Evolutionary conservation across 2,329 filamentous ascomycete genomes (phyloP), one percentile per base, ranked within the genome.

Genomic region (Botryosphaeria agaves): DNA sequence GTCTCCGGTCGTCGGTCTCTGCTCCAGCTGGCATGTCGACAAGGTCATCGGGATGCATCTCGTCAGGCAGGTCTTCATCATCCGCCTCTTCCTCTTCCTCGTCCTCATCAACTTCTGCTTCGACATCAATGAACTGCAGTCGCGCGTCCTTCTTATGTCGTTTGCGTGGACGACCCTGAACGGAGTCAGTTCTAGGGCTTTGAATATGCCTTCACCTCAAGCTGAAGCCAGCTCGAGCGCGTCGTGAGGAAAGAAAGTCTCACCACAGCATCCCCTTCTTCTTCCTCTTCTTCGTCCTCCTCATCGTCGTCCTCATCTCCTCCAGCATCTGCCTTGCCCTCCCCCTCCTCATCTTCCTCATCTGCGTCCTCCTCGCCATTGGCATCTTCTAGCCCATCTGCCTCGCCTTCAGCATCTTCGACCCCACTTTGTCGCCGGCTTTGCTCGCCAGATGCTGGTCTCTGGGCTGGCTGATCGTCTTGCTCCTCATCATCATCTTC

Each of bases 21-120:
- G 73, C 79, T 38, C 74, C 80, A 35, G 69, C 75, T 29, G 69
- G 72, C 16, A 75, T 53, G 41, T 89, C 83, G 44, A 76, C 78
- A 21, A 87, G 63, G 49, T 95, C 87, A 52, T 93, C 85, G 5
- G 82, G 82, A 50, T 95, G 84, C 38, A 81, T 80, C 51, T 92
- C 78, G 34, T 83, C 83, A 42, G 84, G 76, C 35, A 81, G 73
- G 32, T 92, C 84, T 42, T 91, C 83, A 42, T 94, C 87, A 30
- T 91, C 83, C 39, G 92, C 83, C 37, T 81, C 80, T 41, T 70
- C 76, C 41, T 83, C 80, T 43, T 93, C 84, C 44, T 92, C 84
- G 39, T 92, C 75, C 35, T 80, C 89, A 48, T 95, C 89, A 42
- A 98, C 89, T 58, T 94, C 89, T 52, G 89, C 89, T 64, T 98